Evolutionary conservation across 441 rosid species (phyloP), one percentile per base, ranked within the genome.

Genomic region (Raphanus hybrid): DNA sequence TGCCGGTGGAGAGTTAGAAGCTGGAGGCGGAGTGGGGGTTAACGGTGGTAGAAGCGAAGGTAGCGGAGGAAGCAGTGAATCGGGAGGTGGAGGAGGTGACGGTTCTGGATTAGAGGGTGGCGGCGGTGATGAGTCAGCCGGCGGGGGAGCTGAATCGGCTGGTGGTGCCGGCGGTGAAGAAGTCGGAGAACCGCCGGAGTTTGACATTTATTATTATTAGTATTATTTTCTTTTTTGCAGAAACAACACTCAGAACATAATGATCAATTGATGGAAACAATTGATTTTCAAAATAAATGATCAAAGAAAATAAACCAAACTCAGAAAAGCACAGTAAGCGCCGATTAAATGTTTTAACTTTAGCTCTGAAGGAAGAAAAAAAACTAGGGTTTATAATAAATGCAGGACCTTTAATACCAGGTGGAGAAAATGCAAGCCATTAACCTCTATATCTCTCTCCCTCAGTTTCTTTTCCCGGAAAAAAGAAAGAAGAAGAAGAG

Each of bases 141-240:
- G 18, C 1, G 84, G 73, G 1, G 86, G 82, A 55, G 74, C 4
- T 2, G 78, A 7, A 45, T 50, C 43, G 0, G 77, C 16, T 2
- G 79, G 63, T 37, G 82, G 82, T 39, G 66, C 82, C 3, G 82
- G 78, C 29, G 82, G 63, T 10, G 82, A 71, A 75, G 80, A 70
- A 74, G 82, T 79, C 82, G 90, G 81, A 74, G 84, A 60, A 10
- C 11, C 73, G 64, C 20, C 77, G 5, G 64, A 67, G 45, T 73
- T 70, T 52, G 81, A 76, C 90, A 87, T 86, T 43, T 43, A 43
- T 3, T 43, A 9, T 10, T 43, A 3, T 41, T 1, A 43, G 10
- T 43, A 18, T 18, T 43, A 3, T 41, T 1, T 16, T 16, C 1
- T 3, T 10, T 41, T 43, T 43, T 43, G 50, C n/a, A 43, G 50